A percentile compares a stretch with the other conserved stretches of the same genome.
Conservation (phyloP, 768 basidiomycete species). For the Tylopilus balloui region DNA sequence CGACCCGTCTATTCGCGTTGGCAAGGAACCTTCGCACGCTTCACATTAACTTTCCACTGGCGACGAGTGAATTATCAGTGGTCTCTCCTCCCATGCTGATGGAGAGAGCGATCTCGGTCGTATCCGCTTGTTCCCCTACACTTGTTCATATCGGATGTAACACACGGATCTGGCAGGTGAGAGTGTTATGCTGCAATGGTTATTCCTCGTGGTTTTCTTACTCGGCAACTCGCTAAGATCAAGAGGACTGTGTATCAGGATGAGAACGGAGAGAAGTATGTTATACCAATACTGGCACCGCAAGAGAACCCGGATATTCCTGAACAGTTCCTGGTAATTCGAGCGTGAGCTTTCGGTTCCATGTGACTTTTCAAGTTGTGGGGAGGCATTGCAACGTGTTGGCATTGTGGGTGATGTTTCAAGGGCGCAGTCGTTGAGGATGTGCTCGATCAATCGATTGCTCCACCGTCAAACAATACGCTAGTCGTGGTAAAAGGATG, state of each 20-base stretch:
- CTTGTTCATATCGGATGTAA: slow-evolving; percentile 65
- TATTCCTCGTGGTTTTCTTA: not conserved
- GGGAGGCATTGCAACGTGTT: not conserved
- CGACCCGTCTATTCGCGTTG: slow-evolving; percentile 34
- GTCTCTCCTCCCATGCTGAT: slow-evolving; percentile 19
- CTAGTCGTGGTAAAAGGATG: not conserved
- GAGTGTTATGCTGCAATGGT: not conserved
- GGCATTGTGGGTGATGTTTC: not conserved
- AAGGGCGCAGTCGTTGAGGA: not conserved
- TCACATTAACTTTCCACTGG: slow-evolving; percentile 53
- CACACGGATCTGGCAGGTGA: slow-evolving; percentile 67
- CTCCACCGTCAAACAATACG: no score
- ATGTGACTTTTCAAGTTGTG: not conserved
- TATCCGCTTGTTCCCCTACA: slow-evolving; percentile 45
- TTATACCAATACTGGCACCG: slow-evolving; percentile 38
- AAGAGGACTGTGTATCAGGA: slow-evolving; percentile 35
- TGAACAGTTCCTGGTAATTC: slow-evolving; percentile 67
- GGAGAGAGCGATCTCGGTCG: slow-evolving; percentile 42
- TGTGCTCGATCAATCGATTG: not conserved
- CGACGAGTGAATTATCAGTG: slow-evolving; percentile 11
- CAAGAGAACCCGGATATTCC: slow-evolving; percentile 68
- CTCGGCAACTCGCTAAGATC: slow-evolving; percentile 36
- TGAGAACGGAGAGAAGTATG: slow-evolving; percentile 37
- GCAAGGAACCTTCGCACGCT: slow-evolving; percentile 49
- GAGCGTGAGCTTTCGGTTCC: slow-evolving; percentile 22